phyloP scores from a whole-genome alignment of 2,329 filamentous ascomycete genomes.

The Gnomoniopsis smithogilvyi region DNA sequence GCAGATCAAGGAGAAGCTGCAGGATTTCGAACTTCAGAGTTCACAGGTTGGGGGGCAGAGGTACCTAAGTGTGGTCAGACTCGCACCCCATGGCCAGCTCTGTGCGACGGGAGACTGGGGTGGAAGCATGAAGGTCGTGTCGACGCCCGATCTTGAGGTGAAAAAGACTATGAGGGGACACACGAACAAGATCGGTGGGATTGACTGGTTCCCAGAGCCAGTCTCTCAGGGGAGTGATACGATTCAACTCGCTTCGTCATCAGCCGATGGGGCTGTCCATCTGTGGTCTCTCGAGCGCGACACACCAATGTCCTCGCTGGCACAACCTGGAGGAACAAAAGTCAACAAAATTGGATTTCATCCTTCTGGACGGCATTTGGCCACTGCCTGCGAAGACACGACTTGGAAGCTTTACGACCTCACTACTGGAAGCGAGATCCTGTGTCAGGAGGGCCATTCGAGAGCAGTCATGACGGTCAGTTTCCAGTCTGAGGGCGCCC shows the following conservation, averaged over 20 bases:
- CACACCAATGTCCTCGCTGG: constrained; percentile 59
- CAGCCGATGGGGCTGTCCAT: constrained; percentile 81
- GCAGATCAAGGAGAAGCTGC: constrained; percentile 76
- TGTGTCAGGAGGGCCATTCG: constrained; percentile 92
- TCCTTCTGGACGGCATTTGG: constrained; percentile 83
- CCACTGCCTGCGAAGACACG: constrained; percentile 91
- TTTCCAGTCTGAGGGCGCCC: constrained; percentile 88
- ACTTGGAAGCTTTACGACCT: constrained; percentile 98
- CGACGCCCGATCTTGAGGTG: constrained; percentile 77
- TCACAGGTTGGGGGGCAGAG: constrained; percentile 90
- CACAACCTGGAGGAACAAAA: constrained; percentile 45
- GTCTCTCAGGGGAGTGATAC: constrained; percentile 66
- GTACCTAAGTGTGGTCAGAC: constrained; percentile 86
- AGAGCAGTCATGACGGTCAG: constrained; percentile 86
- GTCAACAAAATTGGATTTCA: constrained; percentile 95
- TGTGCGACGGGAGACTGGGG: constrained; percentile 93
- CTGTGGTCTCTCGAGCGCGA: constrained; percentile 88
- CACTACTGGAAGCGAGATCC: constrained; percentile 75
- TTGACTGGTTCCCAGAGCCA: constrained; percentile 85
- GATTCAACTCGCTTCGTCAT: constrained; percentile 86
- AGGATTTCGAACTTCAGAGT: constrained; percentile 85
- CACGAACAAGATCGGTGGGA: constrained; percentile 81
- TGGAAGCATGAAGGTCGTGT: constrained; percentile 81
- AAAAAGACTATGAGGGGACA: constrained; percentile 77
- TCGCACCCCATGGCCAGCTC: constrained; percentile 79